Evolutionary conservation across 2,329 filamentous ascomycete genomes (phyloP).

Genomic region (Talaromyces albobiverticillius): DNA sequence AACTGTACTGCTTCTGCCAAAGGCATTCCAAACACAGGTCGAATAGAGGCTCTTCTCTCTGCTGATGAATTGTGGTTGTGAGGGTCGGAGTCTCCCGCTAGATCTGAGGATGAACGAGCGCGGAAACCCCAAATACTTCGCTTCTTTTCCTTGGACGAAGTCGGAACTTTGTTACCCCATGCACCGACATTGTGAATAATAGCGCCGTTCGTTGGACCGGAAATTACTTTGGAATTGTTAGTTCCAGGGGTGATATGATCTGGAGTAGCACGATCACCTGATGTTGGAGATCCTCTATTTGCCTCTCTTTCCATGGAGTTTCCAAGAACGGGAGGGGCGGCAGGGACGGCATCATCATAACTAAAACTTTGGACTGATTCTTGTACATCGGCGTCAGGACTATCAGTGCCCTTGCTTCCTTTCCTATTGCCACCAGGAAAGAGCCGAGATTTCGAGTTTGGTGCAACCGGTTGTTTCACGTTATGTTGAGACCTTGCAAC

Average conservation of each 20-base stretch:
- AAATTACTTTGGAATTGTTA: slow-evolving; percentile 60
- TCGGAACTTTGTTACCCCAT: slow-evolving; percentile 76
- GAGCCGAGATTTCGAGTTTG: slow-evolving; percentile 24
- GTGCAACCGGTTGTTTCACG: slow-evolving; percentile 19
- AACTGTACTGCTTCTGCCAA: slow-evolving; percentile 82
- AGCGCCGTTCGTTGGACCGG: slow-evolving; percentile 77
- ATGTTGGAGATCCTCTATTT: slow-evolving; percentile 32
- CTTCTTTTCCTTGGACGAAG: slow-evolving; percentile 75
- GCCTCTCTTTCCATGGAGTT: slow-evolving; percentile 32
- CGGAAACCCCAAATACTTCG: slow-evolving; percentile 64
- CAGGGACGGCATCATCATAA: slow-evolving; percentile 57
- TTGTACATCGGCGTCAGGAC: slow-evolving; percentile 33
- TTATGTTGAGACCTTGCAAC: slow-evolving; percentile 12
- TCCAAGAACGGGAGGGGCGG: slow-evolving; percentile 55
- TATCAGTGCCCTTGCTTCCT: slow-evolving; percentile 34
- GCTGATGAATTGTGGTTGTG: slow-evolving; percentile 49
- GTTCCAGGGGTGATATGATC: slow-evolving; percentile 22
- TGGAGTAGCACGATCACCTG: slow-evolving; percentile 26
- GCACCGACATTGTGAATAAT: slow-evolving; percentile 77
- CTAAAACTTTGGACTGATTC: slow-evolving; percentile 48
- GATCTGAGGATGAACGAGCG: slow-evolving; percentile 68
- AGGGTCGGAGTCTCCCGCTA: slow-evolving; percentile 47
- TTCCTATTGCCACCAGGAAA: slow-evolving; percentile 27
- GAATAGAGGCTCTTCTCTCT: slow-evolving; percentile 53
- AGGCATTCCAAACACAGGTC: slow-evolving; percentile 79